Conservation (phyloP, 2,329 filamentous ascomycete species). For the Monilinia polystroma region DNA sequence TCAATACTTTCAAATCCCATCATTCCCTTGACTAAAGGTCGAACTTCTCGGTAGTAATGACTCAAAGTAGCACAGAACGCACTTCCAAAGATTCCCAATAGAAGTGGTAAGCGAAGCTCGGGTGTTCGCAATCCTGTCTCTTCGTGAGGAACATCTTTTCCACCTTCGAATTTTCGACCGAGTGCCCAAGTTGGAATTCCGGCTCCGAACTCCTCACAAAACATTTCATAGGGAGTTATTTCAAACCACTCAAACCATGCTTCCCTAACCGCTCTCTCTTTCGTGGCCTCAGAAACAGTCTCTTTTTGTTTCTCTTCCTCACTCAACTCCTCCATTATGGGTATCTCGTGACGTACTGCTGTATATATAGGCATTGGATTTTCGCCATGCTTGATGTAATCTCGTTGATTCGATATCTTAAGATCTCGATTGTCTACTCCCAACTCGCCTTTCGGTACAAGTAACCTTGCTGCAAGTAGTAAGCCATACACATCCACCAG, state of each 20-base stretch:
- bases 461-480: constrained; percentile 75
- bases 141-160: constrained; percentile 63
- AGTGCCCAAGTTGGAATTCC: constrained; percentile 95
- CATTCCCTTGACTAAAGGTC: constrained; percentile 74
- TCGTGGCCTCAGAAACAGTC: constrained; percentile 48
- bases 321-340: constrained; percentile 53
- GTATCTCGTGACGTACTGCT: constrained; percentile 93
- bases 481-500: constrained; percentile 92
- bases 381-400: constrained; percentile 72
- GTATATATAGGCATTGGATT: constrained; percentile 94
- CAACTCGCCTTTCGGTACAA: constrained; percentile 84
- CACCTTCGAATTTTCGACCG: constrained; percentile 76
- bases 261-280: constrained; percentile 58
- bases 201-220: constrained; percentile 86
- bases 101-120: constrained; percentile 76
- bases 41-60: constrained; percentile 92
- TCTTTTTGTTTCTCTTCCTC: constrained; percentile 42
- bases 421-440: constrained; percentile 75
- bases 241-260: constrained; percentile 99
- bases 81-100: constrained; percentile 94
- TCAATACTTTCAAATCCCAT: constrained; percentile 76
- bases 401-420: constrained; percentile 84
- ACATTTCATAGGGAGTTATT: constrained; percentile 90
- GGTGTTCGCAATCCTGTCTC: constrained; percentile 71
- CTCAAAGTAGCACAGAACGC: constrained; percentile 94